Conservation (phyloP, 257 asterid species). For the Asclepias syriaca region DNA sequence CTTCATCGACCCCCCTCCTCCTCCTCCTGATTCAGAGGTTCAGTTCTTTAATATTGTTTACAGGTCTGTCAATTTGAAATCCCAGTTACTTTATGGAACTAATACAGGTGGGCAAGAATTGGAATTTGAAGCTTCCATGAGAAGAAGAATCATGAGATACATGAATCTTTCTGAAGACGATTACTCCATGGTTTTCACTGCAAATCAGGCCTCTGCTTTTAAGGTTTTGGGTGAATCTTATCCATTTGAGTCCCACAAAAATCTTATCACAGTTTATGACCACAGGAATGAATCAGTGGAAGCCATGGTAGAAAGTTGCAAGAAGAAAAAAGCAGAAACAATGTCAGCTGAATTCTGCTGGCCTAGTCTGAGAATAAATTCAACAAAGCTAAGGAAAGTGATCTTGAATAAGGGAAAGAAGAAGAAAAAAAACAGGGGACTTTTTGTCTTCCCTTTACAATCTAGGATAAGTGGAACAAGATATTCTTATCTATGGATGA, state of each 20-base stretch:
- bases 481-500: constrained; percentile 85
- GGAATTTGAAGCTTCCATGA: constrained; percentile 35
- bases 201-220: constrained; percentile 69
- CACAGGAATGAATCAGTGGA: constrained; percentile 53
- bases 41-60: constrained; percentile 51
- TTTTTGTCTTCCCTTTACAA: constrained; percentile 73
- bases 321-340: constrained; percentile 35
- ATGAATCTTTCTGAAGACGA: constrained; percentile 69
- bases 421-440: constrained; percentile 38
- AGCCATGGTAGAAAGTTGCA: constrained; percentile 39
- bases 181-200: constrained; percentile 62
- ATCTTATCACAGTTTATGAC: constrained; percentile 60
- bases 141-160: constrained; percentile 46
- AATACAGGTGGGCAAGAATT: constrained; percentile 29
- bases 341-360: constrained; percentile 62
- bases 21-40: neutral
- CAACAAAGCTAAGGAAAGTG: constrained; percentile 44
- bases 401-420: constrained; percentile 29
- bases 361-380: constrained; percentile 59
- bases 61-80: constrained; percentile 37
- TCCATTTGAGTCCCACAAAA: constrained; percentile 42
- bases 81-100: constrained; percentile 33
- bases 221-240: constrained; percentile 61
- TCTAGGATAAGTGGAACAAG: constrained; percentile 62
- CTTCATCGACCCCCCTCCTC: constrained; percentile 31